phyloP scores from a whole-genome alignment of 768 basidiomycete genomes.

The Psilocybe azurescens region DNA sequence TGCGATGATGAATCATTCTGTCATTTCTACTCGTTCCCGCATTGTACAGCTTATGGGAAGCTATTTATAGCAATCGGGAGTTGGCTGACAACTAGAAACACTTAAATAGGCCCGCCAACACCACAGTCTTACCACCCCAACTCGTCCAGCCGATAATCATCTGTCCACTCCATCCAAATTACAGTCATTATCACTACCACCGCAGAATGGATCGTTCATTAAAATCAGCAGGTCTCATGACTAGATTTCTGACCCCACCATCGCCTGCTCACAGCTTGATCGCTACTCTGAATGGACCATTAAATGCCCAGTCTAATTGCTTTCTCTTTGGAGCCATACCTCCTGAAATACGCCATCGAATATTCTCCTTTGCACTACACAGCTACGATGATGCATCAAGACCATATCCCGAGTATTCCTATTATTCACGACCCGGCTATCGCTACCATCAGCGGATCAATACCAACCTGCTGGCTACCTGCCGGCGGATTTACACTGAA shows the following conservation, averaged over 20 bases:
- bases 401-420: conserved; percentile 12
- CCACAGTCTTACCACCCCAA: no score
- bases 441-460: conserved; percentile 11
- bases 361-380: conserved; percentile 12
- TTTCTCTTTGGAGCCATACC: conserved; percentile 12
- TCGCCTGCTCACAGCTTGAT: conserved; percentile 11
- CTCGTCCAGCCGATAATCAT: no score
- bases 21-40: no score
- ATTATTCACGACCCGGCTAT: conserved; percentile 15
- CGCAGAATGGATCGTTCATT: no score
- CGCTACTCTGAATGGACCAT: neutral
- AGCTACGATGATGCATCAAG: conserved; percentile 13
- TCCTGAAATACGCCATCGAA: conserved; percentile 14
- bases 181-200: no score
- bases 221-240: no score
- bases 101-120: no score
- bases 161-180: no score
- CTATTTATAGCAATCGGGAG: no score
- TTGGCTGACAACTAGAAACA: no score
- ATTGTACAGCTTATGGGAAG: no score
- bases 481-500: conserved; percentile 17
- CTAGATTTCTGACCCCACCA: neutral
- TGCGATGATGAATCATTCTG: no score
- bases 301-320: conserved; percentile 9
- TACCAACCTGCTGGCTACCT: conserved; percentile 13